Evolutionary conservation across 805 yeast species (phyloP).

Genomic region (Nakazawaea anatomiae): DNA sequence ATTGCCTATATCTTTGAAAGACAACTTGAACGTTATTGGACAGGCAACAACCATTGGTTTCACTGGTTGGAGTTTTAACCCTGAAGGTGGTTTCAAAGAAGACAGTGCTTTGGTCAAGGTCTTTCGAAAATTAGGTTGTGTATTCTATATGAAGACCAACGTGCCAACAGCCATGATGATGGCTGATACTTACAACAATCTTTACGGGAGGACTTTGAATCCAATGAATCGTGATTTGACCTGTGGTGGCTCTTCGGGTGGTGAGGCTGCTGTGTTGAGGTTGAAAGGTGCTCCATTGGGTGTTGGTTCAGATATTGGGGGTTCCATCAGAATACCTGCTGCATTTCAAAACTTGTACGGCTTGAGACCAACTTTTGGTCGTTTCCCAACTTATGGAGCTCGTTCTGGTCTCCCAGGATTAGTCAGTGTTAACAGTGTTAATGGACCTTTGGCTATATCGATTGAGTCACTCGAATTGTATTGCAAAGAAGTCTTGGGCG

Average conservation of each 20-base stretch:
- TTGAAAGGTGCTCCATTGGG: slow-evolving; percentile 44
- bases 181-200: slow-evolving; percentile 38
- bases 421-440: slow-evolving; percentile 35
- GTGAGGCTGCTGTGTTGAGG: slow-evolving; percentile 44
- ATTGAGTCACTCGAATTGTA: slow-evolving; percentile 31
- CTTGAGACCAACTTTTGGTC: slow-evolving; percentile 38
- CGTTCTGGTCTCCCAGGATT: slow-evolving; percentile 31
- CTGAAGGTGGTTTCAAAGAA: slow-evolving; percentile 24
- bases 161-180: slow-evolving; percentile 47
- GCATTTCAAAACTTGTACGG: slow-evolving; percentile 35
- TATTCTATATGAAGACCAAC: slow-evolving; percentile 49
- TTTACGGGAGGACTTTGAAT: slow-evolving; percentile 41
- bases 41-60: slow-evolving; percentile 44
- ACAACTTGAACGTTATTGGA: slow-evolving; percentile 40
- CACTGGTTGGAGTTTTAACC: slow-evolving; percentile 35
- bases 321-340: slow-evolving; percentile 44
- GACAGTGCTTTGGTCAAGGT: slow-evolving; percentile 34
- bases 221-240: slow-evolving; percentile 36
- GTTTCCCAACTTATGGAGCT: slow-evolving; percentile 33
- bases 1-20: slow-evolving; percentile 43
- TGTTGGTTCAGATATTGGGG: slow-evolving; percentile 52
- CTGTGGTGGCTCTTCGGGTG: slow-evolving; percentile 52
- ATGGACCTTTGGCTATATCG: slow-evolving; percentile 41
- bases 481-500: slow-evolving; percentile 21
- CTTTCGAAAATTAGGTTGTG: slow-evolving; percentile 42